A percentile compares a stretch with the other conserved stretches of the same genome.
Evolutionary conservation across 1,284 basidiomycete species (phyloP).

Genomic region (Puccinia triticina): DNA sequence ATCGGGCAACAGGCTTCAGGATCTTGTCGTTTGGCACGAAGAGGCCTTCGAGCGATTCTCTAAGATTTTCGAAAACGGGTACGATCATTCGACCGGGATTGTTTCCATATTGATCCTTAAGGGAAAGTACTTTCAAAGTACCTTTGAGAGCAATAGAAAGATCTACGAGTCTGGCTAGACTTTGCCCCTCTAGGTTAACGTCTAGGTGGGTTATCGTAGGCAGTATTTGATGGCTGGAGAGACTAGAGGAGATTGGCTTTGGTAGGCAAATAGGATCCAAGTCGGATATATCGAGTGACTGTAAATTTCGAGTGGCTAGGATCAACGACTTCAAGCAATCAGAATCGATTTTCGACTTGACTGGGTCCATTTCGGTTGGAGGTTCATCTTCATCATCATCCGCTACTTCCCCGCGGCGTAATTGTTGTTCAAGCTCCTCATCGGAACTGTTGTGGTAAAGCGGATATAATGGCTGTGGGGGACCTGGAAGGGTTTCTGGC

Average conservation of each 20-base stretch:
- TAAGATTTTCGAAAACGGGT: constrained; percentile 32
- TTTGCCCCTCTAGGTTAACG: not conserved
- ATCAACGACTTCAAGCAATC: constrained; percentile 27
- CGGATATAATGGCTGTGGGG: not conserved
- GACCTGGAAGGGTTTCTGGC: not conserved
- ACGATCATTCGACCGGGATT: not conserved
- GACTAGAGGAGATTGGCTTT: not conserved
- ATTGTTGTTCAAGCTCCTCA: not conserved
- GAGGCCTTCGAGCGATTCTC: constrained; percentile 35
- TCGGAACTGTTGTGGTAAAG: not conserved
- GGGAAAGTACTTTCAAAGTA: constrained; percentile 33
- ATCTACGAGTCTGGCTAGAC: constrained; percentile 13
- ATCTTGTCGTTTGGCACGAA: constrained; percentile 11
- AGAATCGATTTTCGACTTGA: constrained; percentile 3
- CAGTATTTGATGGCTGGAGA: not conserved
- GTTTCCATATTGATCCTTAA: not conserved
- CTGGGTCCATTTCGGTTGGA: constrained; percentile 9
- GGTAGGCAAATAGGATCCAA: constrained; percentile 15
- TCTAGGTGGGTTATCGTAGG: constrained; percentile 29
- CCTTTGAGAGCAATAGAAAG: constrained; percentile 24
- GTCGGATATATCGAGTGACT: constrained; percentile 13
- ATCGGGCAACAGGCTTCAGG: not conserved
- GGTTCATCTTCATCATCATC: not conserved
- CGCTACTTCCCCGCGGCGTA: no score
- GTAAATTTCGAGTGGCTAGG: constrained; percentile 12